A percentile compares a stretch with the other conserved stretches of the same genome.
These are phyloP conservation scores for Blastobotrys terrestris DNA, from an alignment of 805 yeast species.

Conservation along the genomic window DNA sequence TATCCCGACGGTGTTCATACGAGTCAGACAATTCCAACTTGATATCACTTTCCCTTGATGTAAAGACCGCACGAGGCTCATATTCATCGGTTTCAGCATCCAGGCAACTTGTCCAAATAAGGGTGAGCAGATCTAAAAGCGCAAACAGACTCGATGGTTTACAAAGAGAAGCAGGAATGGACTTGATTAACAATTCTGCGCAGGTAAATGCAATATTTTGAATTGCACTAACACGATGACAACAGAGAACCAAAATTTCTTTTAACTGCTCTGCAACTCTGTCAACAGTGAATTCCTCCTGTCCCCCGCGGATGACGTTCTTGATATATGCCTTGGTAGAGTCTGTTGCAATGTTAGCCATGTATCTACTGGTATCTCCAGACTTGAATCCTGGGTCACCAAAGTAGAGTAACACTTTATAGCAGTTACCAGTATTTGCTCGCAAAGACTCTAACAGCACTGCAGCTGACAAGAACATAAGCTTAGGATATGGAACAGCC, in stretches of 20 bases:
- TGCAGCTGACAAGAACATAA: slow-evolving; percentile 83
- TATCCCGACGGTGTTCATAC: slow-evolving; percentile 63
- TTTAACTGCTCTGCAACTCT: slow-evolving; percentile 64
- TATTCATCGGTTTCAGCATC: slow-evolving; percentile 83
- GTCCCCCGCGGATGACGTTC: slow-evolving; percentile 47
- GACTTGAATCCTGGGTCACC: slow-evolving; percentile 78
- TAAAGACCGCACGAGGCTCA: slow-evolving; percentile 71
- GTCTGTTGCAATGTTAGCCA: slow-evolving; percentile 58
- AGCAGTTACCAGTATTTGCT: slow-evolving; percentile 73
- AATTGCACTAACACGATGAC: slow-evolving; percentile 67
- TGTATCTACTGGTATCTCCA: slow-evolving; percentile 59
- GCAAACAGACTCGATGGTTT: slow-evolving; percentile 68
- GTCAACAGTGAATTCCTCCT: slow-evolving; percentile 49
- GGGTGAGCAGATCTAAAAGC: slow-evolving; percentile 69
- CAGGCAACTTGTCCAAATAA: slow-evolving; percentile 69
- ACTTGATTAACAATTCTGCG: slow-evolving; percentile 58
- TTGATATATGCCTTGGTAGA: slow-evolving; percentile 52
- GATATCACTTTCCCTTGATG: slow-evolving; percentile 42
- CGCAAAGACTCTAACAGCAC: slow-evolving; percentile 73
- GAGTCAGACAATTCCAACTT: slow-evolving; percentile 64
- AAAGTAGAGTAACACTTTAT: slow-evolving; percentile 68
- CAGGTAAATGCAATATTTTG: slow-evolving; percentile 77
- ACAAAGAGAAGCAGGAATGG: slow-evolving; percentile 74
- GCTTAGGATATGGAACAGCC: slow-evolving; percentile 60
- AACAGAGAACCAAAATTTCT: slow-evolving; percentile 58